These are phyloP conservation scores for Schizophyllum commune DNA, from an alignment of 1,284 basidiomycete genomes.

Conservation along the genomic window DNA sequence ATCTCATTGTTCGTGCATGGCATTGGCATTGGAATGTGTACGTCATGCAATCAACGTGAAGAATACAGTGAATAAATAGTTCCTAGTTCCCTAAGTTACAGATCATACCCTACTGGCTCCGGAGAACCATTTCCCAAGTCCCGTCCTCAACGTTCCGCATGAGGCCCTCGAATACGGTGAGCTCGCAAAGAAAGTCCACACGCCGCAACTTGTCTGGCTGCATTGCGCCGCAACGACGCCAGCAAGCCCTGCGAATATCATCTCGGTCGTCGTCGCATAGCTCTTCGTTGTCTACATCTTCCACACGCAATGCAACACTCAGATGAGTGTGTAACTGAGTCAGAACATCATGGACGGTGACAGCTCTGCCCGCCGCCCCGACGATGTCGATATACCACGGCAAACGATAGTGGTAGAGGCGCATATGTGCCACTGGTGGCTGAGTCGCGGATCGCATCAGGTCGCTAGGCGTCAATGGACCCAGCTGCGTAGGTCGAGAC, in stretches of 20 bases:
- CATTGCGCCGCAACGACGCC: not conserved
- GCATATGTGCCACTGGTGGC: conserved; percentile 8
- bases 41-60: not conserved
- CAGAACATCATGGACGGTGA: conserved; percentile 19
- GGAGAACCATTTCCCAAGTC: not conserved
- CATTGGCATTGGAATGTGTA: not conserved
- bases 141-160: not conserved
- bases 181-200: not conserved
- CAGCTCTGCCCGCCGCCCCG: conserved; percentile 13
- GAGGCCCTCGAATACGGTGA: not conserved
- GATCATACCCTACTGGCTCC: not conserved
- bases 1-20: not conserved
- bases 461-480: not conserved
- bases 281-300: not conserved
- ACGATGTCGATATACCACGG: conserved; percentile 22
- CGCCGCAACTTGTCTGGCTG: not conserved
- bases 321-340: conserved; percentile 12
- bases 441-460: not conserved
- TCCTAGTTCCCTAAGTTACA: too few relatives aligned
- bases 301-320: not conserved
- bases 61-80: not conserved
- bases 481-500: not conserved
- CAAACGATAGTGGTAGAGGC: conserved; percentile 17
- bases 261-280: not conserved
- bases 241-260: not conserved